Conservation (phyloP, 257 asterid genomes). For the Oldenlandia corymbosa region DNA sequence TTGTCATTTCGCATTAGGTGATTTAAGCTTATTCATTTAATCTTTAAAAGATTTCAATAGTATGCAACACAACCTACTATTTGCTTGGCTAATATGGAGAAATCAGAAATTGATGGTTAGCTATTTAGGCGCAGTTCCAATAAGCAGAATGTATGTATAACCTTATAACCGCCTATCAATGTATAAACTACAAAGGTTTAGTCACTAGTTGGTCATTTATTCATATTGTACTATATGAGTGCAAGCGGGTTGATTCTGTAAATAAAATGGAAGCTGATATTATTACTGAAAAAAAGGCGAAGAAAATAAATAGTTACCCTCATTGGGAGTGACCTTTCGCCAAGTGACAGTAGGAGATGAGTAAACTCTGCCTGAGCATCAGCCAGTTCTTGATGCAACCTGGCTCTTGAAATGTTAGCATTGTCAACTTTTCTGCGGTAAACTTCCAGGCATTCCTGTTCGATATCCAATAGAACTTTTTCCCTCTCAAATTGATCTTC, state of each 20-base stretch:
- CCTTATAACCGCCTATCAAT: too few species aligned
- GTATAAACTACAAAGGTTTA: too few species aligned
- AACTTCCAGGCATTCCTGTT: conserved; percentile 93
- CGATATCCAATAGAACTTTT: conserved; percentile 67
- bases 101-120: too few species aligned
- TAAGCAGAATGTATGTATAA: too few species aligned
- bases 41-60: too few species aligned
- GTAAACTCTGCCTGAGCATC: conserved; percentile 92
- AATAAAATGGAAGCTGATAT: not conserved
- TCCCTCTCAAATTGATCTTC: conserved; percentile 71
- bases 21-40: too few species aligned
- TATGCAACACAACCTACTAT: too few species aligned
- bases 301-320: conserved; percentile 58
- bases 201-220: too few species aligned
- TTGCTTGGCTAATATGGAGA: too few species aligned
- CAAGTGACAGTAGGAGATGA: conserved; percentile 80
- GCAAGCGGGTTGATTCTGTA: not conserved
- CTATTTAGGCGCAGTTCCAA: too few species aligned
- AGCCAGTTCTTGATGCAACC: conserved; percentile 84
- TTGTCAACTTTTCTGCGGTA: conserved; percentile 83
- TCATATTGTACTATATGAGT: too few species aligned
- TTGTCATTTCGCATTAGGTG: too few species aligned
- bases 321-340: conserved; percentile 91
- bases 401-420: conserved; percentile 82
- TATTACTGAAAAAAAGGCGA: not conserved